A percentile compares a stretch with the other conserved stretches of the same genome.
Evolutionary conservation across 768 basidiomycete species (phyloP).

Genomic region (Boletus edulis): DNA sequence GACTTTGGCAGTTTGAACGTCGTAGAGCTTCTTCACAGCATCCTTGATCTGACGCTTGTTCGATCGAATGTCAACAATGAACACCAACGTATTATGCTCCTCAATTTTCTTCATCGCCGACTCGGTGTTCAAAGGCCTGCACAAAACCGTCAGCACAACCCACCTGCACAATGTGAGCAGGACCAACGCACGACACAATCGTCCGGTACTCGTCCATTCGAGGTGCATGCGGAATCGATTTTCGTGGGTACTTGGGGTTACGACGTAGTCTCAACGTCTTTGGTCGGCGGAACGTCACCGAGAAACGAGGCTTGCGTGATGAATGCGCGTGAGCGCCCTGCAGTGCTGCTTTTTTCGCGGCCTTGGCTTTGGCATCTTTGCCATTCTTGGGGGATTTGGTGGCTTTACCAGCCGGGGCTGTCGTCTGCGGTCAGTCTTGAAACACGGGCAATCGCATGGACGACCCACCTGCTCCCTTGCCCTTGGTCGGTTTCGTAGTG

Average conservation of each 20-base stretch:
- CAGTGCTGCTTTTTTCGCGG: slow-evolving; percentile 94
- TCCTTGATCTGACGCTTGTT: slow-evolving; percentile 99
- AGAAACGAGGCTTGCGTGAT: slow-evolving; percentile 77
- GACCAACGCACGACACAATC: slow-evolving; percentile 74
- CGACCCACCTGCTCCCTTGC: slow-evolving; percentile 48
- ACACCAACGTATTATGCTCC: slow-evolving; percentile 99
- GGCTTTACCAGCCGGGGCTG: slow-evolving; percentile 25
- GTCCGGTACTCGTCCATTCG: slow-evolving; percentile 97
- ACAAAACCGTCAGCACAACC: not conserved
- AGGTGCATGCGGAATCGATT: slow-evolving; percentile 87
- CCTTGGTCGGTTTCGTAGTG: slow-evolving; percentile 65
- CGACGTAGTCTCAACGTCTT: slow-evolving; percentile 87
- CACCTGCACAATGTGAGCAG: not conserved
- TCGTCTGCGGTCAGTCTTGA: not conserved
- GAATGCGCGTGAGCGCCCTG: slow-evolving; percentile 79
- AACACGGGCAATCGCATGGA: slow-evolving; percentile 26
- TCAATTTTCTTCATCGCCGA: slow-evolving; percentile 99
- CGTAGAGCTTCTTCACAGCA: slow-evolving; percentile 98
- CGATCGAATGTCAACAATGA: slow-evolving; percentile 90
- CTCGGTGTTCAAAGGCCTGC: slow-evolving; percentile 88
- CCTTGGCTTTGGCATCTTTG: slow-evolving; percentile 74
- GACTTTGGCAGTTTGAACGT: slow-evolving; percentile 92
- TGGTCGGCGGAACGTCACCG: slow-evolving; percentile 93
- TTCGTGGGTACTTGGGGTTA: slow-evolving; percentile 92
- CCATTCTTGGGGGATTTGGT: slow-evolving; percentile 12